phyloP scores from a whole-genome alignment of 352 stramenopile genomes.

The Elongisporangium undulatum region DNA sequence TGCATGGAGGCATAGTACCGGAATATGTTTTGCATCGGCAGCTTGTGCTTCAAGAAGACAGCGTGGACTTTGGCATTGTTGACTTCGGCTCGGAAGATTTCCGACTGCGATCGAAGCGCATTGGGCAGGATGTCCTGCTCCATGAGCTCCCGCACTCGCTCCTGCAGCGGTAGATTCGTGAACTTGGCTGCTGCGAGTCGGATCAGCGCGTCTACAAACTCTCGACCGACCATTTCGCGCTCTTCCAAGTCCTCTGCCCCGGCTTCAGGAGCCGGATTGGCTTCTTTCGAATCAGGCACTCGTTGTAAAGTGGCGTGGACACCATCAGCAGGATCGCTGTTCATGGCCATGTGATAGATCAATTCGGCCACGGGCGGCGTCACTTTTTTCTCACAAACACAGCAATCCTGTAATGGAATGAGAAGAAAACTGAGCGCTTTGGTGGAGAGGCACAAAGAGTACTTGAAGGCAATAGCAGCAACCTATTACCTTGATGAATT shows the following conservation, averaged over 20 bases:
- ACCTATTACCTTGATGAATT: constrained; percentile 58
- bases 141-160: constrained; percentile 66
- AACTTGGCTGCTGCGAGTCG: constrained; percentile 53
- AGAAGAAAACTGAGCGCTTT: background rate
- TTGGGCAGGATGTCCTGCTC: constrained; percentile 62
- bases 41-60: constrained; percentile 74
- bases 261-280: background rate
- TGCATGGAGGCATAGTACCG: constrained; percentile 82
- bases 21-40: constrained; percentile 63
- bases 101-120: constrained; percentile 60
- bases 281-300: background rate
- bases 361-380: constrained; percentile 32
- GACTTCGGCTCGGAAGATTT: constrained; percentile 74
- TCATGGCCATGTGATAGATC: constrained; percentile 36
- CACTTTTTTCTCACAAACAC: constrained; percentile 39
- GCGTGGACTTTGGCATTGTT: constrained; percentile 59
- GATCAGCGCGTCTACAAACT: constrained; percentile 68
- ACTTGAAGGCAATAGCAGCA: background rate
- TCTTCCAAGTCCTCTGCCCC: constrained; percentile 5
- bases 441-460: background rate
- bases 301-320: no score
- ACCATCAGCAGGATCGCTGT: background rate
- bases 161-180: constrained; percentile 30
- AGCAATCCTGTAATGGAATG: constrained; percentile 28
- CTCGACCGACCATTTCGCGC: constrained; percentile 48